Percentiles rank a stretch among this genome's conserved stretches.
These are phyloP conservation scores for Cyclocybe aegerita DNA, from an alignment of 768 basidiomycete species.

Conservation along the genomic window DNA sequence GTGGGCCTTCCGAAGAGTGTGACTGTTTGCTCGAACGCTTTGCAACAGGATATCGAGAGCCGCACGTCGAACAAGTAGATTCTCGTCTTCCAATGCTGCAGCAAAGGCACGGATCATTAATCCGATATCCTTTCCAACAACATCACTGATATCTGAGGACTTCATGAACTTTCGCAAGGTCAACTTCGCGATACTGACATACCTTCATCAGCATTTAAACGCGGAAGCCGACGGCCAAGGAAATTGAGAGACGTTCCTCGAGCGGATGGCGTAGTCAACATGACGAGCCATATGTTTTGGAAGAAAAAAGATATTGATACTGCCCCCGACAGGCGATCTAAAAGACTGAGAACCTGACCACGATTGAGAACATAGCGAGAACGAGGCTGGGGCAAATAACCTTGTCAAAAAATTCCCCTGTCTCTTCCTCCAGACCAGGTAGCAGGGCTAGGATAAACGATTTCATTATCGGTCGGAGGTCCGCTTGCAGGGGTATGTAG, in stretches of 20 bases:
- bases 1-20: slow-evolving; percentile 66
- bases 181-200: background rate
- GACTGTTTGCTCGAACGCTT: slow-evolving; percentile 71
- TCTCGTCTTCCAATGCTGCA: slow-evolving; percentile 90
- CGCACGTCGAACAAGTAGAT: slow-evolving; percentile 84
- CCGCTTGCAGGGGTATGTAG: slow-evolving; percentile 82
- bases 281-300: slow-evolving; percentile 92
- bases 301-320: slow-evolving; percentile 90
- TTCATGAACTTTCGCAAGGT: too few species aligned
- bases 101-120: slow-evolving; percentile 94
- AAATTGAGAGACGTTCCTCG: slow-evolving; percentile 88
- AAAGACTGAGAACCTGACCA: slow-evolving; percentile 68
- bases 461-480: slow-evolving; percentile 88
- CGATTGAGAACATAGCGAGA: background rate
- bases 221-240: slow-evolving; percentile 77
- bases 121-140: slow-evolving; percentile 85
- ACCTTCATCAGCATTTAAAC: slow-evolving; percentile 72
- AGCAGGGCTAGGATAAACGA: slow-evolving; percentile 91
- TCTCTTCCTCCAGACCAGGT: slow-evolving; percentile 96
- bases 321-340: slow-evolving; percentile 81
- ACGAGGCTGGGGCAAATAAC: slow-evolving; percentile 27
- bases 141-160: slow-evolving; percentile 56
- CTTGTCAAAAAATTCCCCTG: slow-evolving; percentile 95
- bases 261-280: slow-evolving; percentile 85
- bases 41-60: slow-evolving; percentile 84